A percentile compares a stretch with the other conserved stretches of the same genome.
These are phyloP conservation scores for Piromyces finnis DNA, from an alignment of 192 early-diverging fungal species.

Conservation along the genomic window DNA sequence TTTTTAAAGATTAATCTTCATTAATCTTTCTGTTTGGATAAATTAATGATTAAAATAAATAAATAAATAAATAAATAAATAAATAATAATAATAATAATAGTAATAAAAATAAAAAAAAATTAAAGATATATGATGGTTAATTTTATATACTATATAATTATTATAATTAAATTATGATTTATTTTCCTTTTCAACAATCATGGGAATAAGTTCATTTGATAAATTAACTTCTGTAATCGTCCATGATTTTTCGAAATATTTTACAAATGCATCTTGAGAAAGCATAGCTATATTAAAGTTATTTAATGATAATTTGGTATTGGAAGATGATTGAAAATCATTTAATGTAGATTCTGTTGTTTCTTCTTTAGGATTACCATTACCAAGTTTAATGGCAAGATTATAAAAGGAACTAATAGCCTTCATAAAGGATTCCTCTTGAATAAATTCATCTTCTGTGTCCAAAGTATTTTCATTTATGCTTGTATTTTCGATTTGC, in stretches of 20 bases:
- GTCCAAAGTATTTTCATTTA: not conserved
- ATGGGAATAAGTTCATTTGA: not conserved
- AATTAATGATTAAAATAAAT: too few species aligned
- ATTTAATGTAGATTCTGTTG: conserved; percentile 3
- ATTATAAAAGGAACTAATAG: conserved; percentile 33
- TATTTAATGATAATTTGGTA: conserved; percentile 30
- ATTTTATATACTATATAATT: too few species aligned
- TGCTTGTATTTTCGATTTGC: not conserved
- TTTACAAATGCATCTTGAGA: conserved; percentile 33
- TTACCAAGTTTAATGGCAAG: conserved; percentile 31
- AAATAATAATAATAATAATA: too few species aligned
- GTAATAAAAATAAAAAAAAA: too few species aligned
- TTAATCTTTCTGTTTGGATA: too few species aligned
- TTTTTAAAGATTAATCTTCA: too few species aligned
- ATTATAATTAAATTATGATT: not conserved
- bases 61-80: too few species aligned
- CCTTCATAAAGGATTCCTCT: conserved; percentile 28
- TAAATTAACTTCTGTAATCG: not conserved
- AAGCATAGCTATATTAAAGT: conserved; percentile 34
- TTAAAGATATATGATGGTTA: too few species aligned
- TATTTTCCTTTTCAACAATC: not conserved
- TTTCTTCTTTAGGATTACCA: conserved; percentile 6
- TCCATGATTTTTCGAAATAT: conserved; percentile 35
- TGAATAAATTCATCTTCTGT: not conserved
- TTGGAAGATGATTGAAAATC: not conserved